phyloP scores from a whole-genome alignment of 2,329 filamentous ascomycete genomes.

The Diplocarpon mali region DNA sequence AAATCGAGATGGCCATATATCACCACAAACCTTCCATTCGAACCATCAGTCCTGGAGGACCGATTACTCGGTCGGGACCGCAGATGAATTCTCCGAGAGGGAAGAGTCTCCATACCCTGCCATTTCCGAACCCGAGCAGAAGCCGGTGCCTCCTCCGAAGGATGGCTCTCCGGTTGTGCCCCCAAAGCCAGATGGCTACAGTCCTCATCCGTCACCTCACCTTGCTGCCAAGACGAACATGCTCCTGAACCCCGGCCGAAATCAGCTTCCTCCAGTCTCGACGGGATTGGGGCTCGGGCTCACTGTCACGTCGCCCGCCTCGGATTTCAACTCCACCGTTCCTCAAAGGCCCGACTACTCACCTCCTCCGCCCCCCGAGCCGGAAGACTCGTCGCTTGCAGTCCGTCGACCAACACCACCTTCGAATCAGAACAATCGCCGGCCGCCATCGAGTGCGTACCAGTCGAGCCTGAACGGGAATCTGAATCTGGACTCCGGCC shows the following conservation, averaged over 20 bases:
- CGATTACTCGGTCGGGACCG: conserved; percentile 22
- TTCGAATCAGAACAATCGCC: conserved; percentile 13
- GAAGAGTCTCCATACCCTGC: conserved; percentile 8
- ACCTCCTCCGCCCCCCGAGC: conserved; percentile 14
- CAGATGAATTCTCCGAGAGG: conserved; percentile 15
- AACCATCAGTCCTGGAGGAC: conserved; percentile 24
- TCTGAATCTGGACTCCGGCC: conserved; percentile 20
- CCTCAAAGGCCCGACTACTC: conserved; percentile 20
- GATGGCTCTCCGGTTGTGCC: conserved; percentile 20
- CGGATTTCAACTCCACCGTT: conserved; percentile 10
- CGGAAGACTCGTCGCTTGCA: conserved; percentile 5
- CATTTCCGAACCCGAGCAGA: conserved; percentile 24
- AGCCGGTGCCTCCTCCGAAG: conserved; percentile 33
- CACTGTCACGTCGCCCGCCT: conserved; percentile 10
- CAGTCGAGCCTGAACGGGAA: conserved; percentile 21
- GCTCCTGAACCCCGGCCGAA: conserved; percentile 7
- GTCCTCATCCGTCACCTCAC: conserved; percentile 18
- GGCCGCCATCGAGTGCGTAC: conserved; percentile 20
- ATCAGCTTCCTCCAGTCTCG: conserved; percentile 17
- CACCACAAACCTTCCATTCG: conserved; percentile 13
- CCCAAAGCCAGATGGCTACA: conserved; percentile 21
- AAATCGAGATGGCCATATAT: conserved; percentile 10
- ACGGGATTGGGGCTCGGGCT: conserved; percentile 21
- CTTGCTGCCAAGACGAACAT: conserved; percentile 5
- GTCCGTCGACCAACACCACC: conserved; percentile 16